Percentiles rank a stretch among this genome's conserved stretches.
Evolutionary conservation across 2,329 filamentous ascomycete species (phyloP).

Genomic region (Daldinia eschscholtzii): DNA sequence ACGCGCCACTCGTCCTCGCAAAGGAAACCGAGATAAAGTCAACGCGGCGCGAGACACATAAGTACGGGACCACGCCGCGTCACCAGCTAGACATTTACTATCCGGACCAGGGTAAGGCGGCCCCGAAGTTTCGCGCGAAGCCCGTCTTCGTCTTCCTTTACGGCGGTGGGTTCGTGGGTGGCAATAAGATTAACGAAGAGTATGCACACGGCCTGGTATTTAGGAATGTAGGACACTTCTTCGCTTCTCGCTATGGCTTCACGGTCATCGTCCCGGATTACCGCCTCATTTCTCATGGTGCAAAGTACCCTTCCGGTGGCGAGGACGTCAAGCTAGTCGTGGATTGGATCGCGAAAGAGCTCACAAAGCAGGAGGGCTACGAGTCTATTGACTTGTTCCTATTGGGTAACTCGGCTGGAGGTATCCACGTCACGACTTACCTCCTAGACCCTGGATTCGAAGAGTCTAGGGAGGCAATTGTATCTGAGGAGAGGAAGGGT

Average conservation of each 20-base stretch:
- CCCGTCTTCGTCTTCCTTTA: constrained; percentile 52
- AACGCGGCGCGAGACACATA: constrained; percentile 49
- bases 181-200: constrained; percentile 50
- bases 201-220: constrained; percentile 50
- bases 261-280: constrained; percentile 56
- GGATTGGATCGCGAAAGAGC: constrained; percentile 52
- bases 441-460: constrained; percentile 49
- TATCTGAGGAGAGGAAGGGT: constrained; percentile 22
- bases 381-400: constrained; percentile 53
- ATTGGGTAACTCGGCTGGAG: constrained; percentile 58
- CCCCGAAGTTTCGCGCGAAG: constrained; percentile 34
- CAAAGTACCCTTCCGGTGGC: constrained; percentile 56
- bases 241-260: constrained; percentile 53
- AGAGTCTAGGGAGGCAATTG: constrained; percentile 34
- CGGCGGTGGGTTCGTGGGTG: constrained; percentile 53
- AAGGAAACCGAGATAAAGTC: constrained; percentile 48
- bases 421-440: constrained; percentile 55
- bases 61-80: constrained; percentile 54
- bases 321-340: constrained; percentile 55
- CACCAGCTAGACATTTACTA: constrained; percentile 58
- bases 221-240: constrained; percentile 57
- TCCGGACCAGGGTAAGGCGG: constrained; percentile 32
- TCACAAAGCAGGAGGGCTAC: constrained; percentile 44
- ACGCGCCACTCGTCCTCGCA: constrained; percentile 44
- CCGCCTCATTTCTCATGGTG: constrained; percentile 56